Base-by-base conservation (phyloP, 345 rosid genomes). In the Zanthoxylum bungeanum region DNA sequence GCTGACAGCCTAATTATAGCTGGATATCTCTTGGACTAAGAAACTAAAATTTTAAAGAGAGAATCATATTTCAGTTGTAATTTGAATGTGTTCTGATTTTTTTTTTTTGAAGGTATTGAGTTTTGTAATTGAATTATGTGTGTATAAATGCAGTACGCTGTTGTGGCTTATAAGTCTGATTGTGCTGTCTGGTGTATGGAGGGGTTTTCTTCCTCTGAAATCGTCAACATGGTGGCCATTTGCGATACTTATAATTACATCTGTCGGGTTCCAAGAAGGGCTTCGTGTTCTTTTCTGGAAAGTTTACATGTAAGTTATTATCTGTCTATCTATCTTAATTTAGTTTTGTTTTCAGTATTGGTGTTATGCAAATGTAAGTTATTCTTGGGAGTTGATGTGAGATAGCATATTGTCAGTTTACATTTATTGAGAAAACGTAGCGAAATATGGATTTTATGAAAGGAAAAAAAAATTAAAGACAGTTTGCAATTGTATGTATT, bases 91-190 rank as follows among this genome's bases (percentile, higher is more conserved):
- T 34, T 9, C 37, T 30, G 28, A 19, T 55, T 6, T 19, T 28
- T 52, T 6, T 9, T 52, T 74, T n/a, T n/a, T 60, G 39, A 7
- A 11, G 73, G 4, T 78, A 5, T 67, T 65, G 56, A 55, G 44
- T 40, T 70, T 60, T 56, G 34, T 30, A 25, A 71, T 49, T 50
- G 31, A 46, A 70, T 1, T 60, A 19, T 74, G 67, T 39, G 24
- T 52, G 16, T 16, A 16, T 61, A 16, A 9, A 28, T 76, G 87
- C 80, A 93, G 98, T 80, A 86, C 92, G n/a, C 85, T 92, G 71
- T 72, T 95, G 51, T 95, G 98, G 99, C 93, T 95, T 58, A 84
- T 91, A 78, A 90, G 96, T 72, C 79, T 95, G 67, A 92, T 95
- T 60, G 74, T 84, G 78, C 83, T 92, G 58, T 91, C 98, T n/a